These are phyloP conservation scores for Metarhizium guizhouense DNA, from an alignment of 2,329 filamentous ascomycete genomes.

Conservation along the genomic window DNA sequence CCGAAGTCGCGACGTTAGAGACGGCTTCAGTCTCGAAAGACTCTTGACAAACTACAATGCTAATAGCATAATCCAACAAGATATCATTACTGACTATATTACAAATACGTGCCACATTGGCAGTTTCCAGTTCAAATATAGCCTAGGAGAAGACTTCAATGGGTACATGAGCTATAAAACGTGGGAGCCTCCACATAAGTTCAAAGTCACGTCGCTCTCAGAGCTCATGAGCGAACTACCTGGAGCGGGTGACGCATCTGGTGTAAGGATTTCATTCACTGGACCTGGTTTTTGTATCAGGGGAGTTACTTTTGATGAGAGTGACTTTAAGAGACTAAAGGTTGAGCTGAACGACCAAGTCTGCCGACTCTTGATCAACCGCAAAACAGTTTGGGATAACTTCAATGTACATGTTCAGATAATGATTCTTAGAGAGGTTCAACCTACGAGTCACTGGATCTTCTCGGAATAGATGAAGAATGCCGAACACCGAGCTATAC, in stretches of 20 bases:
- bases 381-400: background rate
- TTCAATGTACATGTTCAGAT: background rate
- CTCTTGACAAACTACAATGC: too few relatives aligned
- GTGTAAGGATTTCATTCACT: background rate
- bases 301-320: background rate
- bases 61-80: background rate
- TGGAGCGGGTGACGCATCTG: background rate
- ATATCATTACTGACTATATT: background rate
- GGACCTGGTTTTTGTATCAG: background rate
- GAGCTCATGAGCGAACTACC: background rate
- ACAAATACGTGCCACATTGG: background rate
- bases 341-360: background rate
- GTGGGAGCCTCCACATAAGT: background rate
- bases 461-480: background rate
- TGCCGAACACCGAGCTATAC: too few relatives aligned
- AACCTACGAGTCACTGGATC: background rate
- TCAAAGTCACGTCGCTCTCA: background rate
- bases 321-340: background rate
- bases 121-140: background rate
- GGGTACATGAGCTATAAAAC: background rate
- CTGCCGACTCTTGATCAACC: background rate
- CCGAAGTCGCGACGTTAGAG: too few relatives aligned
- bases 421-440: background rate
- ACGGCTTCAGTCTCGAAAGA: too few relatives aligned
- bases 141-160: background rate